These are phyloP conservation scores for Erysimum cheiranthoides DNA, from an alignment of 345 rosid species.

Conservation along the genomic window DNA sequence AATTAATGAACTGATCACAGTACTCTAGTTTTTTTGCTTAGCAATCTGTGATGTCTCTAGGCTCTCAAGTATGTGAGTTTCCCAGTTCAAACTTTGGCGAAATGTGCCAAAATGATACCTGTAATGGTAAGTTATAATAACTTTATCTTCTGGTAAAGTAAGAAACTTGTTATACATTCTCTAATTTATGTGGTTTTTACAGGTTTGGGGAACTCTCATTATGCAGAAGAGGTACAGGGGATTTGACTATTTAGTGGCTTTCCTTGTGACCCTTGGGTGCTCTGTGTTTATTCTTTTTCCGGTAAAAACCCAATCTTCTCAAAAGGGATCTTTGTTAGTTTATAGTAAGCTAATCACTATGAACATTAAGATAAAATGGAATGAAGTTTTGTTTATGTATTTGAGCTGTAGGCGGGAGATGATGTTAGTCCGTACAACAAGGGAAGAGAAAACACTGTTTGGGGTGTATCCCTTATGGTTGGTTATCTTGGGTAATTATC, in stretches of 20 bases:
- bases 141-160: neutral
- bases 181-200: conserved; percentile 17
- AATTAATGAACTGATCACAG: neutral
- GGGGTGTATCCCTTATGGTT: conserved; percentile 91
- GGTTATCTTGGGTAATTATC: conserved; percentile 89
- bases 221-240: conserved; percentile 94
- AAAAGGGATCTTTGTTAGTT: neutral
- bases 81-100: conserved; percentile 93
- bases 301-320: conserved; percentile 48
- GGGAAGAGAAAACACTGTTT: conserved; percentile 91
- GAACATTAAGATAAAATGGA: neutral
- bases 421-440: conserved; percentile 80
- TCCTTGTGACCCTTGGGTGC: conserved; percentile 90
- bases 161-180: neutral
- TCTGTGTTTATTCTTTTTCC: conserved; percentile 88
- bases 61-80: conserved; percentile 98
- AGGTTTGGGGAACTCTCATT: conserved; percentile 90
- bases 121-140: conserved; percentile 68
- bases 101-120: conserved; percentile 99
- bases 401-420: conserved; percentile 68
- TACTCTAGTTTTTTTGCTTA: neutral
- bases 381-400: conserved; percentile 33
- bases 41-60: conserved; percentile 49
- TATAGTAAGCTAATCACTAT: neutral
- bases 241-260: conserved; percentile 80